Evolutionary conservation across 1,139 yeast species (phyloP).

Genomic region (Pichia sp.): DNA sequence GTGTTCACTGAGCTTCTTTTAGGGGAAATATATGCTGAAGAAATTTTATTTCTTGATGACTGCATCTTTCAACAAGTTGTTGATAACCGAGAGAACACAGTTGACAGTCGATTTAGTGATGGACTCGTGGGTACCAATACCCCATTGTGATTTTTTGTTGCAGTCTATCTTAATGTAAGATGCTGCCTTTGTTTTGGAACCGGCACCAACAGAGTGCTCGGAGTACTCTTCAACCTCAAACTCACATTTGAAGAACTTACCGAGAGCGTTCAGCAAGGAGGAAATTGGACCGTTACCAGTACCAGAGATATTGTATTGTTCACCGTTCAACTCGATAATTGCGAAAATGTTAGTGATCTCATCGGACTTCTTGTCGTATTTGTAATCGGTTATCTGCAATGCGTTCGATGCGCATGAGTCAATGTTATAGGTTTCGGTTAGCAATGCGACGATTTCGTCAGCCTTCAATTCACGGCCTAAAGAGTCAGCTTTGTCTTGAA

Average conservation of each 20-base stretch:
- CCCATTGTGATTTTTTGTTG: conserved; percentile 55
- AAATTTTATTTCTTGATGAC: conserved; percentile 5
- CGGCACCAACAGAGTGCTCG: conserved; percentile 91
- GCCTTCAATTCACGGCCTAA: conserved; percentile 83
- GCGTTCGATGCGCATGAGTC: conserved; percentile 41
- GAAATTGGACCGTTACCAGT: conserved; percentile 96
- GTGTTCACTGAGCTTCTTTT: not conserved
- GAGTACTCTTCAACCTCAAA: conserved; percentile 79
- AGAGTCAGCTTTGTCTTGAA: conserved; percentile 76
- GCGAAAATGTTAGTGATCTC: conserved; percentile 29
- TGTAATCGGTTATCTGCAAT: conserved; percentile 50
- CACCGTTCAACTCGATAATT: conserved; percentile 46
- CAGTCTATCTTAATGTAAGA: conserved; percentile 68
- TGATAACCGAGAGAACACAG: conserved; percentile 74
- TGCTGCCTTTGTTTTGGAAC: conserved; percentile 84
- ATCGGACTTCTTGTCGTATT: conserved; percentile 28
- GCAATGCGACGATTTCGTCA: conserved; percentile 70
- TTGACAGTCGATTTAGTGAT: conserved; percentile 86
- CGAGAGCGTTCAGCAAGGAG: conserved; percentile 77
- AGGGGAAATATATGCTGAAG: not conserved
- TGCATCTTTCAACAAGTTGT: conserved; percentile 36
- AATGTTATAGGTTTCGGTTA: conserved; percentile 68
- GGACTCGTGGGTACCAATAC: conserved; percentile 91
- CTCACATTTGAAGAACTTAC: conserved; percentile 48
- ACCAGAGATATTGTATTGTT: conserved; percentile 52